These are phyloP conservation scores for Persicaria maculosa DNA, from an alignment of 148 eudicot species.

Conservation along the genomic window DNA sequence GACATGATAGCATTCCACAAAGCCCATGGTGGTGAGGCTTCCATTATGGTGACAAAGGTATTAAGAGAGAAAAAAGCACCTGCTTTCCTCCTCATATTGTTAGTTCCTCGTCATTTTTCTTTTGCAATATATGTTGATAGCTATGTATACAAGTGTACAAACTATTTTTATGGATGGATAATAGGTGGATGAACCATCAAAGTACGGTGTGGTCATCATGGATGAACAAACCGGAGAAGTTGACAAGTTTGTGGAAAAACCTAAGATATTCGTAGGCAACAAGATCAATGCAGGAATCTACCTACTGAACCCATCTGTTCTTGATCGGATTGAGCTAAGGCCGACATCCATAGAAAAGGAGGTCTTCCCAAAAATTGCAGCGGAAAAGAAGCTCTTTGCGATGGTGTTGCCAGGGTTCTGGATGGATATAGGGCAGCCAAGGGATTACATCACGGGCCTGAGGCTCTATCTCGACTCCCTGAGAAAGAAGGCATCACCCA, in stretches of 20 bases:
- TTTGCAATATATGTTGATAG: background rate
- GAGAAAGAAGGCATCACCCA: conserved; percentile 51
- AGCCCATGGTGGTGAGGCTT: conserved; percentile 89
- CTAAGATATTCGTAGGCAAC: conserved; percentile 88
- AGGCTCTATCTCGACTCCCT: conserved; percentile 80
- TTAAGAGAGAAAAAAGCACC: background rate
- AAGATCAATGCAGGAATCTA: conserved; percentile 98
- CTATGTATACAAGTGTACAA: too few species aligned
- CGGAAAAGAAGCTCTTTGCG: conserved; percentile 37
- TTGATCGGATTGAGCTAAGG: conserved; percentile 36
- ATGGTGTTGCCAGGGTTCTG: conserved; percentile 72
- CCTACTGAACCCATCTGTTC: conserved; percentile 70
- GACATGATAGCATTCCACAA: conserved; percentile 89
- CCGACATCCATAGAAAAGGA: conserved; percentile 59
- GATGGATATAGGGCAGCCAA: conserved; percentile 99
- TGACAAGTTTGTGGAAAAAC: conserved; percentile 82
- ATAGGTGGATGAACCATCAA: conserved; percentile 95
- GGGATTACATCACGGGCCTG: conserved; percentile 84
- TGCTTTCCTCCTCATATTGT: background rate
- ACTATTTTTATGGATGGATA: background rate
- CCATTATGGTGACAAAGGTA: conserved; percentile 98
- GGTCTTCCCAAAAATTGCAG: conserved; percentile 41
- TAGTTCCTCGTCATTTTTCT: background rate
- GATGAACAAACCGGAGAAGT: conserved; percentile 86
- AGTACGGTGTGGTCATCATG: conserved; percentile 95